A percentile compares a stretch with the other conserved stretches of the same genome.
Evolutionary conservation across 495 filamentous ascomycete genomes (phyloP).

Genomic region (Neurospora terricola): DNA sequence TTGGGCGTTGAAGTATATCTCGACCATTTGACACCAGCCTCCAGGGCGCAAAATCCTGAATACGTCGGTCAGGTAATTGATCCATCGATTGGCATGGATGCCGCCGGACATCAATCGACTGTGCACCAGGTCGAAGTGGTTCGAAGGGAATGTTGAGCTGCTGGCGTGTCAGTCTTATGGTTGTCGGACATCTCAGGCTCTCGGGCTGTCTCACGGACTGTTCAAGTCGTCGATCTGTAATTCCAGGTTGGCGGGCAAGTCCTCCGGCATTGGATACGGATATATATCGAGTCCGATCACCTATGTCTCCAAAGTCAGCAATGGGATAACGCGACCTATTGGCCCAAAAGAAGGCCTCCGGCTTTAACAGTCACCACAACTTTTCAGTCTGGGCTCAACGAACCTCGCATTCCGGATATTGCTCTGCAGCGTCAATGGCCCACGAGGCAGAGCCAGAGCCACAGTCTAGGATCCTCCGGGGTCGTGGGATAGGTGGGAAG

Average conservation of each 20-base stretch:
- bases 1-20: slow-evolving; percentile 80
- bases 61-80: slow-evolving; percentile 70
- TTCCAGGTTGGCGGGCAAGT: slow-evolving; percentile 58
- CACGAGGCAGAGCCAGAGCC: slow-evolving; percentile 56
- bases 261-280: slow-evolving; percentile 62
- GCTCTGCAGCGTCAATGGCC: slow-evolving; percentile 42
- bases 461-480: slow-evolving; percentile 65
- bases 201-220: slow-evolving; percentile 37
- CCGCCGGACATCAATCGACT: slow-evolving; percentile 72
- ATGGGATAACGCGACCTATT: neutral
- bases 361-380: neutral
- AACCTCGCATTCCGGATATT: slow-evolving; percentile 67
- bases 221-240: slow-evolving; percentile 77
- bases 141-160: slow-evolving; percentile 62
- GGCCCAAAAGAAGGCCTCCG: neutral
- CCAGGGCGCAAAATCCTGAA: slow-evolving; percentile 42
- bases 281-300: slow-evolving; percentile 75
- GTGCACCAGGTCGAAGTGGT: slow-evolving; percentile 84
- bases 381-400: slow-evolving; percentile 15
- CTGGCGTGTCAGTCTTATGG: slow-evolving; percentile 1
- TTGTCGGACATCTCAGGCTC: neutral
- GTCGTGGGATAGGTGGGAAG: slow-evolving; percentile 61
- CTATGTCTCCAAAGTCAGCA: slow-evolving; percentile 28
- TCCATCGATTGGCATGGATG: slow-evolving; percentile 69
- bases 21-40: slow-evolving; percentile 88